Base-by-base conservation (phyloP, 371 early-diverging fungal species). In the Rhizopus delemar region DNA sequence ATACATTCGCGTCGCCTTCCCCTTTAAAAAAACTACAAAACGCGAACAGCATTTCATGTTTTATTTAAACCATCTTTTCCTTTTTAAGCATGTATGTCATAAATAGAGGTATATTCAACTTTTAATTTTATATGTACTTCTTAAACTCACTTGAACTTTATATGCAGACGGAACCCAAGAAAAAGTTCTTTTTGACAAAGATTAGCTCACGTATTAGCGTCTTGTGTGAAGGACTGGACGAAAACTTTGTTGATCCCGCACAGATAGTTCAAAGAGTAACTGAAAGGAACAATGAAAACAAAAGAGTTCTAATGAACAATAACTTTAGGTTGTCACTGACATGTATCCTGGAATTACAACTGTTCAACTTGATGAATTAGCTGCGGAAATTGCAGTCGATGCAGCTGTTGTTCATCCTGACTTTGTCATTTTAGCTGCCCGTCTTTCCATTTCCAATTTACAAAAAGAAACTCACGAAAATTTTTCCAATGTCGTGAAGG, bases 351-450 rank as follows among this genome's bases (percentile, higher is more conserved):
- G 98, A 41, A 96, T 98, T 51, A 93, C 93, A 11, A 98, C 98
- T 0, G 89, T 92, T 12, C 97, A 97, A 78, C 85, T 98, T 41
- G 98, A 98, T 77, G 97, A 96, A 75, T 85, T 98, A 22, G 96
- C 97, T 16, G 96, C 98, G 36, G 98, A 98, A 75, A 98, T 96
- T 4, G 92, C 95, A 5, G 98, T 97, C 1, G 95, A 96, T 67
- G 84, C 96, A 89, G 97, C 97, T 5, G 96, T 98, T 12, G 91
- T 90, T 66, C 99, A 99, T 74, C 98, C 99, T 3, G 97, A 99
- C 74, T 99, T 98, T 79, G 96, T 96, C 15, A 82, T 91, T 33
- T 87, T 99, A 12, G 99, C 99, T 46, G 96, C 99, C 22, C 92
- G 99, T 56, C 97, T 99, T 65, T 94, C 95, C 35, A 86, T 98